phyloP scores from a whole-genome alignment of 495 filamentous ascomycete genomes.

The Aspergillus conjunctus region DNA sequence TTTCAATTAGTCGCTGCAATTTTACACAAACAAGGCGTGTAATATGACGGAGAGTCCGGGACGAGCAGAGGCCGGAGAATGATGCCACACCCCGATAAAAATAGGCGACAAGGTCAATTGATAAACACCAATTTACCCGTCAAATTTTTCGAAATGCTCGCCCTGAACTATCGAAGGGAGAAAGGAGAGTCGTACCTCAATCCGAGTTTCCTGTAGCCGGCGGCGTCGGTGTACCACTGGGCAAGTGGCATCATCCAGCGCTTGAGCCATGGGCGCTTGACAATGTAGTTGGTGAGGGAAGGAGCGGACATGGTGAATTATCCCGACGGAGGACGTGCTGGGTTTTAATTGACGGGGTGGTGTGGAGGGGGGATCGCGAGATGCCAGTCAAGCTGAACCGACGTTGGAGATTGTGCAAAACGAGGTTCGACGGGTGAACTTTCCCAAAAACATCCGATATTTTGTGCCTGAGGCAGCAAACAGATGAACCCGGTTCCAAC shows the following conservation, averaged over 20 bases:
- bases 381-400: conserved; percentile 44
- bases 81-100: conserved; percentile 10
- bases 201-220: conserved; percentile 92
- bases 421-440: conserved; percentile 38
- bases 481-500: conserved; percentile 9
- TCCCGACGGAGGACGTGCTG: conserved; percentile 24
- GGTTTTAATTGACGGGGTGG: conserved; percentile 34
- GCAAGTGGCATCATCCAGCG: conserved; percentile 76
- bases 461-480: conserved; percentile 25
- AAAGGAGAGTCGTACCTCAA: conserved; percentile 64
- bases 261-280: conserved; percentile 81
- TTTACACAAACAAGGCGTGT: conserved; percentile 3
- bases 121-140: neutral
- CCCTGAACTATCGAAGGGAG: conserved; percentile 3
- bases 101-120: conserved; percentile 3
- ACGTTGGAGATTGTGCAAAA: conserved; percentile 55
- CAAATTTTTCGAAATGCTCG: conserved; percentile 4
- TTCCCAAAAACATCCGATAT: conserved; percentile 38
- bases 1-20: conserved; percentile 20
- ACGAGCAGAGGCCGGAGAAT: conserved; percentile 25
- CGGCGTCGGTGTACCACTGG: conserved; percentile 79
- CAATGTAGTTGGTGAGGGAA: conserved; percentile 68
- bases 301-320: conserved; percentile 69
- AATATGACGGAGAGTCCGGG: conserved; percentile 27
- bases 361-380: conserved; percentile 34